Conservation (phyloP, 148 eudicot species). For the Spergularia bocconei region DNA sequence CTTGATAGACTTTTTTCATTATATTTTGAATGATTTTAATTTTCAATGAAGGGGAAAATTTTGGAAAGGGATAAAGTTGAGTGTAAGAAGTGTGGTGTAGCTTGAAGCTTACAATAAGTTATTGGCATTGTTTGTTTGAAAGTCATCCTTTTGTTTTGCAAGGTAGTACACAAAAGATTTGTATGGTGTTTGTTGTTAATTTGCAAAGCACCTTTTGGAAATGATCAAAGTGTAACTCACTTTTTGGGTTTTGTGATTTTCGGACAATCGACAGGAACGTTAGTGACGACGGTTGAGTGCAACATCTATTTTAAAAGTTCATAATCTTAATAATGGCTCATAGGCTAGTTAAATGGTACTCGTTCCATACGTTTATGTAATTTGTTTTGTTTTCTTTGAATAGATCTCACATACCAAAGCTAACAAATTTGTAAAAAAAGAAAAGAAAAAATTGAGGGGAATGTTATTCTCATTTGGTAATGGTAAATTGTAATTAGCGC, state of each 20-base stretch:
- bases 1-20: not conserved
- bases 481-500: too few species aligned
- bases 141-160: constrained; percentile 17
- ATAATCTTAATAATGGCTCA: too few species aligned
- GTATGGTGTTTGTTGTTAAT: constrained; percentile 17
- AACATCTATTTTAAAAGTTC: too few species aligned
- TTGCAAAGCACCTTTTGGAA: constrained; percentile 6
- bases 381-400: too few species aligned
- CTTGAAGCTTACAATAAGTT: constrained; percentile 23
- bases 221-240: not conserved
- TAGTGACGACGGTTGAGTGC: not conserved
- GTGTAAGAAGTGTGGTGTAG: constrained; percentile 45
- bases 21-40: not conserved
- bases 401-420: too few species aligned
- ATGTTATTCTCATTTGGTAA: too few species aligned
- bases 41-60: constrained; percentile 2
- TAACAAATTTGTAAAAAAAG: too few species aligned
- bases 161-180: not conserved
- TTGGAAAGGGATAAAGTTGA: constrained; percentile 26
- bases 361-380: too few species aligned
- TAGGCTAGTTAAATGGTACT: too few species aligned
- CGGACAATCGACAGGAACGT: not conserved
- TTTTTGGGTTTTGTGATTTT: not conserved
- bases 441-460: too few species aligned
- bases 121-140: constrained; percentile 24